Evolutionary conservation across 2,329 filamentous ascomycete genomes (phyloP), one percentile per base, ranked within the genome.

Genomic region (Pseudogymnoascus destructans): DNA sequence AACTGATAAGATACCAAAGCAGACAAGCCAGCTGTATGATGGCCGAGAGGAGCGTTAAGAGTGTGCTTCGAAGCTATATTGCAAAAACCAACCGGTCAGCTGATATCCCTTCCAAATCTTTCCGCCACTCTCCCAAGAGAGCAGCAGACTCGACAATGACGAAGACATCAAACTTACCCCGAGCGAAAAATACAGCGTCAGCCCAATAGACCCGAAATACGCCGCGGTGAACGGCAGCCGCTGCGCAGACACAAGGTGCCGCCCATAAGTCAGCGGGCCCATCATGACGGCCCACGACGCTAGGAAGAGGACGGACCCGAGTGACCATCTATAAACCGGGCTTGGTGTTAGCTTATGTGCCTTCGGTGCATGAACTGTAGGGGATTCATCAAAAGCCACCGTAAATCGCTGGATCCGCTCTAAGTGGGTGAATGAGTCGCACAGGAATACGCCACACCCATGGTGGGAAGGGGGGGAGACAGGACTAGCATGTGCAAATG

Each of bases 1-100:
- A 98, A 73, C 89, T 95, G 71, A 97, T 84, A 52, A 96, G 78
- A 73, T 97, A 97, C 92, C 92, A 97, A 52, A 89, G 64, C 63
- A 97, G 76, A 62, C 86, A 87, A 57, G 85, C 84, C 58, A 97
- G 77, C 71, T 98, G 93, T 65, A 91, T 75, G 61, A 96, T 78
- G 61, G 89, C 84, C 19, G 90, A 87, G 63, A 96, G 75, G 58
- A 97, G 77, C 13, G 93, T 97, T 63, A 97, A 81, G 62, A 95
- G 73, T 38, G 87, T 90, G 69, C 79, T 92, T 70, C 86, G 86
- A 64, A 95, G 83, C 90, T 95, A 67, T 59, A 59, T 57, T 13
- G 11, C 1, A 42, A 42, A 21, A 13, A 13, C 10, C 5, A 40
- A 3, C 10, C 9, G 33, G 65, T 67, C 60, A 57, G 57, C 65